These are phyloP conservation scores for Mycena albidolilacea DNA, from an alignment of 768 basidiomycete species.

Conservation along the genomic window DNA sequence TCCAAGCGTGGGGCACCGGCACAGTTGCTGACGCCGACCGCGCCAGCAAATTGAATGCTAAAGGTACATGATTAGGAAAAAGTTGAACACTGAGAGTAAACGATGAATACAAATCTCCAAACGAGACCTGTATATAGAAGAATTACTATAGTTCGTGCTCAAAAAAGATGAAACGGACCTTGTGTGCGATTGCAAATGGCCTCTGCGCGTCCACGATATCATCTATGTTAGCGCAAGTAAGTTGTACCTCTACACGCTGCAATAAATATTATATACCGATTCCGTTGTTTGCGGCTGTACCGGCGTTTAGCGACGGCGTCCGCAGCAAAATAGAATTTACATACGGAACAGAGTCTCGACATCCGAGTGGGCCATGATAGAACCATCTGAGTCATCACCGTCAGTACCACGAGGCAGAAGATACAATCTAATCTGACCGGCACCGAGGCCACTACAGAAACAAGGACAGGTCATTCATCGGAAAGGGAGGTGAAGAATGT, in stretches of 20 bases:
- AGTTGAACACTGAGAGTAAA: neutral
- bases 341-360: slow-evolving; percentile 43
- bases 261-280: slow-evolving; percentile 24
- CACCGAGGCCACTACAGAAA: slow-evolving; percentile 42
- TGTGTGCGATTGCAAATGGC: slow-evolving; percentile 48
- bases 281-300: slow-evolving; percentile 44
- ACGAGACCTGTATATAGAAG: slow-evolving; percentile 31
- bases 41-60: slow-evolving; percentile 53
- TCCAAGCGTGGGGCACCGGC: slow-evolving; percentile 55
- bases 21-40: slow-evolving; percentile 54
- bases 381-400: slow-evolving; percentile 40
- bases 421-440: slow-evolving; percentile 30
- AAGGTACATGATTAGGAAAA: neutral
- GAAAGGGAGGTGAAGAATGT: neutral
- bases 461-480: neutral
- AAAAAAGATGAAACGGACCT: slow-evolving; percentile 33
- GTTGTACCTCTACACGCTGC: neutral
- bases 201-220: slow-evolving; percentile 50
- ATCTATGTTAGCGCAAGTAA: slow-evolving; percentile 43
- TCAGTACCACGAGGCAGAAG: neutral
- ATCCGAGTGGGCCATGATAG: slow-evolving; percentile 44
- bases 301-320: neutral
- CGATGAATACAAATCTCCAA: slow-evolving; percentile 53
- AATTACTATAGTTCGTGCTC: no score
- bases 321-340: neutral